These are phyloP conservation scores for Penicillium samsonianum DNA, from an alignment of 495 filamentous ascomycete genomes.

Conservation along the genomic window DNA sequence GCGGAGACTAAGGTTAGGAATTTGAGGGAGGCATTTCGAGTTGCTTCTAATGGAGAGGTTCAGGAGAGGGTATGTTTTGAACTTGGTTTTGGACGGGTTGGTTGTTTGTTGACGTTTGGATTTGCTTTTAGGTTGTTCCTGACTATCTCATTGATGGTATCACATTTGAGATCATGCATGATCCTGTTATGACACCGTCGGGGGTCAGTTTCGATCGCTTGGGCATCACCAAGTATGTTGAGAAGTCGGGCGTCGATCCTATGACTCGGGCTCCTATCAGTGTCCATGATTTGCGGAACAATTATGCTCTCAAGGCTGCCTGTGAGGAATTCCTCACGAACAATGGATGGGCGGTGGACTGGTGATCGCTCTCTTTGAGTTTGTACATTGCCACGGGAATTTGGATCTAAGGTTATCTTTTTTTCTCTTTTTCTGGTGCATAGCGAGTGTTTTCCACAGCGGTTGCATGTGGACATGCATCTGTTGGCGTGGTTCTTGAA, in stretches of 20 bases:
- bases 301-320: constrained; percentile 78
- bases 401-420: constrained; percentile 2
- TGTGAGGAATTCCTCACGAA: constrained; percentile 80
- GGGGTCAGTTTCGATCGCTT: constrained; percentile 88
- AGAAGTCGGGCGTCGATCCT: constrained; percentile 73
- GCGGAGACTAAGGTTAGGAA: constrained; percentile 54
- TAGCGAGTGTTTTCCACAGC: constrained; percentile 22
- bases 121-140: constrained; percentile 60
- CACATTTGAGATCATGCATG: constrained; percentile 88
- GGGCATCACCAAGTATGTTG: constrained; percentile 84
- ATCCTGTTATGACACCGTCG: constrained; percentile 84
- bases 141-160: constrained; percentile 90
- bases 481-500: constrained; percentile 12
- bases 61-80: constrained; percentile 53
- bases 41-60: constrained; percentile 60
- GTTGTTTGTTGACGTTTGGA: constrained; percentile 13
- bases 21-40: constrained; percentile 44
- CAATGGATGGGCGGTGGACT: constrained; percentile 95
- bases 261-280: constrained; percentile 74
- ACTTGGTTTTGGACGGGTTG: background rate
- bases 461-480: constrained; percentile 18
- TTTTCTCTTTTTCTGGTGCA: constrained; percentile 20
- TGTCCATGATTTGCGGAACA: constrained; percentile 74
- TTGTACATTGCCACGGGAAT: background rate
- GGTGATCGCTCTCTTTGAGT: constrained; percentile 48